Percentiles rank a stretch among this genome's conserved stretches.
Conservation (phyloP, 768 basidiomycete genomes). For the Tricholoma sp. region DNA sequence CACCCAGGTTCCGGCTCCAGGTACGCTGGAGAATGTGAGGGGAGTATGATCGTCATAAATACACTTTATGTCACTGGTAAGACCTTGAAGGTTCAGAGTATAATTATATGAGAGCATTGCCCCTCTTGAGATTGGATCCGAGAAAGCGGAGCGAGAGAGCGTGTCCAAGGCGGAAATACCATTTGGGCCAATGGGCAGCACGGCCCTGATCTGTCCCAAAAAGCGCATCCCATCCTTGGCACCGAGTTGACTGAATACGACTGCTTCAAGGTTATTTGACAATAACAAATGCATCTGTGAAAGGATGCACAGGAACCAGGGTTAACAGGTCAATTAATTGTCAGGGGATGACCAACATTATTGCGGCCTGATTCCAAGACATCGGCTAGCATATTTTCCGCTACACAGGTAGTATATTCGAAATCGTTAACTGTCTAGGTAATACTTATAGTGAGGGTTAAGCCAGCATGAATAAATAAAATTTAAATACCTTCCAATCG, state of each 20-base stretch:
- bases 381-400: neutral
- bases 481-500: too few relatives aligned
- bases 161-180: neutral
- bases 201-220: neutral
- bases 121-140: too few relatives aligned
- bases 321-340: neutral
- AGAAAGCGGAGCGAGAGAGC: neutral
- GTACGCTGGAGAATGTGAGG: neutral
- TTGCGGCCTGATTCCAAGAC: neutral
- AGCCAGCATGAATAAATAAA: too few relatives aligned
- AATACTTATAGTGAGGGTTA: too few relatives aligned
- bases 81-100: neutral
- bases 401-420: neutral
- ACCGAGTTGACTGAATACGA: neutral
- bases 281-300: neutral
- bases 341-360: neutral
- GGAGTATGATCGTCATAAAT: too few relatives aligned
- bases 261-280: neutral
- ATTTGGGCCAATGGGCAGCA: slow-evolving; percentile 1
- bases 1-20: neutral
- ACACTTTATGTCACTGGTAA: neutral
- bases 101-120: neutral
- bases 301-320: neutral
- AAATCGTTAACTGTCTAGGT: neutral
- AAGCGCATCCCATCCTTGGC: neutral